A percentile compares a stretch with the other conserved stretches of the same genome.
Conservation (phyloP, 2,329 filamentous ascomycete genomes). For the Alternaria solani region DNA sequence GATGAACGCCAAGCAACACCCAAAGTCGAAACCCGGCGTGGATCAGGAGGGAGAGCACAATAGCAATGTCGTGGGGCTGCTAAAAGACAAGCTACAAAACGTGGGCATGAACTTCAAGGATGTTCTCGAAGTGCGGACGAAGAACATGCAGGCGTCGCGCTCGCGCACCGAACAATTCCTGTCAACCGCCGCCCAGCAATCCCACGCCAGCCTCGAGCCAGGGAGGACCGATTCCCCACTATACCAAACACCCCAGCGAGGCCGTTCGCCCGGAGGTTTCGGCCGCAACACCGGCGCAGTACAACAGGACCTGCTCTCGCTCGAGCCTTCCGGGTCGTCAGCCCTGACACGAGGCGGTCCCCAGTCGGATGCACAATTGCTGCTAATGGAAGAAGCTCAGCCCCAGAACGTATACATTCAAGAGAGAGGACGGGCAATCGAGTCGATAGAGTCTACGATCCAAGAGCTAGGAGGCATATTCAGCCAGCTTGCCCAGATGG, state of each 20-base stretch:
- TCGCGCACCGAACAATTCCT: conserved; percentile 97
- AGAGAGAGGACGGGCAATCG: conserved; percentile 92
- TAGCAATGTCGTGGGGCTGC: conserved; percentile 92
- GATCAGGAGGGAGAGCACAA: conserved; percentile 95
- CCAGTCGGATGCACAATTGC: conserved; percentile 82
- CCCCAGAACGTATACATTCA: conserved; percentile 88
- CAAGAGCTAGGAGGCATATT: conserved; percentile 91
- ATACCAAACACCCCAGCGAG: conserved; percentile 78
- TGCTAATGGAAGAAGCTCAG: conserved; percentile 90
- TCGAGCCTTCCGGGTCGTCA: conserved; percentile 71
- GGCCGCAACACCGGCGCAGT: conserved; percentile 55
- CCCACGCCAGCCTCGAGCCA: conserved; percentile 66
- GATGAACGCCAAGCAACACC: conserved; percentile 79
- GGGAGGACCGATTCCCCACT: conserved; percentile 83
- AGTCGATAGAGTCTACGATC: conserved; percentile 96
- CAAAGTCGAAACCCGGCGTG: conserved; percentile 59
- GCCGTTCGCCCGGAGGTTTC: conserved; percentile 62
- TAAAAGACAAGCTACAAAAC: conserved; percentile 91
- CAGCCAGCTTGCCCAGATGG: conserved; percentile 94
- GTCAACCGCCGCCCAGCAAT: conserved; percentile 81
- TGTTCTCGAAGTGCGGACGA: conserved; percentile 92
- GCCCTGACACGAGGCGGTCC: conserved; percentile 56
- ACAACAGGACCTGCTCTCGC: conserved; percentile 74
- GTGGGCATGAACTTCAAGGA: conserved; percentile 97
- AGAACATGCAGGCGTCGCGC: conserved; percentile 95